These are phyloP conservation scores for Emericellopsis cladophorae DNA, from an alignment of 2,329 filamentous ascomycete genomes.

Conservation along the genomic window DNA sequence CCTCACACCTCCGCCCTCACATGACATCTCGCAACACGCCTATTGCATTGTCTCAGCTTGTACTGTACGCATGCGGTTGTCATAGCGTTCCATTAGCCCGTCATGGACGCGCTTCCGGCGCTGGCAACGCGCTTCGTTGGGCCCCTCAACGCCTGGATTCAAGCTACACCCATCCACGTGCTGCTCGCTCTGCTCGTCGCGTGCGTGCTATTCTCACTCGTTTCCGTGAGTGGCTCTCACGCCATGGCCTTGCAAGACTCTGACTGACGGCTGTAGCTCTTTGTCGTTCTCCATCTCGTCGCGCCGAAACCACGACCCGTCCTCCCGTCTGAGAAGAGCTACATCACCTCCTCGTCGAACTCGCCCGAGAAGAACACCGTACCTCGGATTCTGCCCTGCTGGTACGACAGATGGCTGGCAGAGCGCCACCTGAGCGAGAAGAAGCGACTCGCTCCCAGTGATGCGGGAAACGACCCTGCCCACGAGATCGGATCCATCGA, in stretches of 20 bases:
- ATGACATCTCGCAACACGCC: background rate
- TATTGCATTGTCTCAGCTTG: background rate
- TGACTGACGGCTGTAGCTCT: slow-evolving; percentile 26
- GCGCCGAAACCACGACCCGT: slow-evolving; percentile 70
- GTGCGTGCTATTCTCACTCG: slow-evolving; percentile 14
- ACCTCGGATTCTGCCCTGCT: slow-evolving; percentile 58
- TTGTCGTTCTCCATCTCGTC: slow-evolving; percentile 56
- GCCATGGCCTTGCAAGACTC: background rate
- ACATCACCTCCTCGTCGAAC: slow-evolving; percentile 64
- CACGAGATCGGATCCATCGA: slow-evolving; percentile 45
- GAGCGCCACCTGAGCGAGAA: slow-evolving; percentile 40
- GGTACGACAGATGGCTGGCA: slow-evolving; percentile 66
- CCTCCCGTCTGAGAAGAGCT: slow-evolving; percentile 70
- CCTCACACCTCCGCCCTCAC: too few relatives aligned
- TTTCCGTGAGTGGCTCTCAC: background rate
- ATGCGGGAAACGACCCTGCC: background rate
- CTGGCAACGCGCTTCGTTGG: slow-evolving; percentile 20
- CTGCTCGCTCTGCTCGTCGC: slow-evolving; percentile 21
- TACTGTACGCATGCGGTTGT: background rate
- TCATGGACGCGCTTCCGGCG: slow-evolving; percentile 9
- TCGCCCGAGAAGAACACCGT: slow-evolving; percentile 24
- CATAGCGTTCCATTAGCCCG: background rate
- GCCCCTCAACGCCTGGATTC: slow-evolving; percentile 12
- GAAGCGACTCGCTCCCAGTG: background rate
- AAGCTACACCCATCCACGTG: slow-evolving; percentile 24